Evolutionary conservation across 192 early-diverging fungal species (phyloP).

Genomic region (Rhizophagus sp.): DNA sequence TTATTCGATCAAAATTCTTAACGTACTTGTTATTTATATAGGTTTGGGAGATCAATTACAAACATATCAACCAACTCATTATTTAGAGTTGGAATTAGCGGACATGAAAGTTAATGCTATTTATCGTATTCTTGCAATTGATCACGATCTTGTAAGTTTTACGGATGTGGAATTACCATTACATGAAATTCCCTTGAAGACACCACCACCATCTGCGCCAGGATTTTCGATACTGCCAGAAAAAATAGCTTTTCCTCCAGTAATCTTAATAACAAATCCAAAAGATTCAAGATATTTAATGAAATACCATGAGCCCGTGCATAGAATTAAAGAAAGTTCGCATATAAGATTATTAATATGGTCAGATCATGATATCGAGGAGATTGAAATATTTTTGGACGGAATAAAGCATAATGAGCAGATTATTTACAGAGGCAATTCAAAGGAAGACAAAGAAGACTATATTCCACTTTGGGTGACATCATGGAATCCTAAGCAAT

Average conservation of each 20-base stretch:
- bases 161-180: slow-evolving; percentile 70
- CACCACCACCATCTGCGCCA: slow-evolving; percentile 30
- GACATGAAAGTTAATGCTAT: slow-evolving; percentile 89
- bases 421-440: slow-evolving; percentile 50
- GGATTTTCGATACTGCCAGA: background rate
- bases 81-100: slow-evolving; percentile 82
- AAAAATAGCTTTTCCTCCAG: slow-evolving; percentile 51
- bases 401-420: slow-evolving; percentile 44
- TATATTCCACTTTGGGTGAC: slow-evolving; percentile 73
- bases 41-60: slow-evolving; percentile 61
- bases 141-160: slow-evolving; percentile 85
- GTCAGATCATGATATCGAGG: slow-evolving; percentile 45
- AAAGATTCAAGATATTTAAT: slow-evolving; percentile 80
- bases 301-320: slow-evolving; percentile 69
- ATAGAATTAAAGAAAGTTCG: slow-evolving; percentile 58
- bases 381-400: slow-evolving; percentile 54
- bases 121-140: slow-evolving; percentile 84
- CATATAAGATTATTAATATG: slow-evolving; percentile 82
- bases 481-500: slow-evolving; percentile 70
- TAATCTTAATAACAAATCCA: slow-evolving; percentile 85
- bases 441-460: slow-evolving; percentile 38
- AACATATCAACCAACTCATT: slow-evolving; percentile 65
- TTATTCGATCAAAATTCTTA: background rate
- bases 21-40: slow-evolving; percentile 1
- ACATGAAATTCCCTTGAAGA: slow-evolving; percentile 54